phyloP scores from a whole-genome alignment of 805 yeast genomes.

The Candida manassasensis region DNA sequence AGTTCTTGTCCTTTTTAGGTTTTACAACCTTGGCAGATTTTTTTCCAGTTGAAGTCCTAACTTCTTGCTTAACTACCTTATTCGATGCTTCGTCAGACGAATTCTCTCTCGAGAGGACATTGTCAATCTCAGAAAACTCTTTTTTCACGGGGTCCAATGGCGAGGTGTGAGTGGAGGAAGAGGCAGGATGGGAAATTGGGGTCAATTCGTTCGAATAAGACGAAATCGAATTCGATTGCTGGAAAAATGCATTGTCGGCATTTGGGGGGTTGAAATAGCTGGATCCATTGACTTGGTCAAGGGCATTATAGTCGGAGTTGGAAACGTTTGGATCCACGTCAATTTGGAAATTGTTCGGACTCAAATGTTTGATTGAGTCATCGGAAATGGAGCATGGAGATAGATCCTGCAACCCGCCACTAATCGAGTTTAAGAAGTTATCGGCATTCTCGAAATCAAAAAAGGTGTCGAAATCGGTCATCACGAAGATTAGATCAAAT shows the following conservation, averaged over 20 bases:
- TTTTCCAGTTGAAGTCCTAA: not conserved
- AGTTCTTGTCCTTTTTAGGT: slow-evolving; percentile 53
- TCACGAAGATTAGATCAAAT: too few species aligned
- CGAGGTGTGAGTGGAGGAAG: slow-evolving; percentile 14
- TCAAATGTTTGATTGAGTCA: slow-evolving; percentile 4
- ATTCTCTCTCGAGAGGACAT: too few species aligned
- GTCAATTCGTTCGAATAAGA: slow-evolving; percentile 6
- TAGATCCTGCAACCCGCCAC: slow-evolving; percentile 19
- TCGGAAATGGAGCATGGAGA: slow-evolving; percentile 13
- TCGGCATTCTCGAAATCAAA: slow-evolving; percentile 28
- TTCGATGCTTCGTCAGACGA: not conserved
- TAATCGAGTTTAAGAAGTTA: slow-evolving; percentile 23
- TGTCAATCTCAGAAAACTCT: too few species aligned
- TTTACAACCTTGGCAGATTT: slow-evolving; percentile 28
- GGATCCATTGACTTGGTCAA: not conserved
- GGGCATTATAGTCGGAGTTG: not conserved
- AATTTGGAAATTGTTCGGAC: slow-evolving; percentile 2
- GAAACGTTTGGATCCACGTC: not conserved
- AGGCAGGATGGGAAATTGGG: slow-evolving; percentile 8
- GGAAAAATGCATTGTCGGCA: slow-evolving; percentile 1
- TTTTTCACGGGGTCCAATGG: slow-evolving; percentile 11
- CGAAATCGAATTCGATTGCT: slow-evolving; percentile 8
- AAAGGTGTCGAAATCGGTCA: slow-evolving; percentile 6
- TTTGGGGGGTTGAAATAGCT: slow-evolving; percentile 1
- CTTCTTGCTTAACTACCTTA: slow-evolving; percentile 3